phyloP scores from a whole-genome alignment of 768 basidiomycete genomes.

The Chiua virens region DNA sequence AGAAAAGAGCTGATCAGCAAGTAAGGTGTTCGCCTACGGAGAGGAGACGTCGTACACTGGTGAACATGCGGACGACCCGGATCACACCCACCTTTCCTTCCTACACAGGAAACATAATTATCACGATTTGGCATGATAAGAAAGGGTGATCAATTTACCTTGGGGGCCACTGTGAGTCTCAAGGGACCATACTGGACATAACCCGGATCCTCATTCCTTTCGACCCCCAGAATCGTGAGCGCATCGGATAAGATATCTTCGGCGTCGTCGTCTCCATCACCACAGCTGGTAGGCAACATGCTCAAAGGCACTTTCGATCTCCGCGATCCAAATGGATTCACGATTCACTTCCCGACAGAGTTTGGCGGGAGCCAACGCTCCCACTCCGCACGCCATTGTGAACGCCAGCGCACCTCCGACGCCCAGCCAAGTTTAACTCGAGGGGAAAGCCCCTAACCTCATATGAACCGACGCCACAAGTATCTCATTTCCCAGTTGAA shows the following conservation, averaged over 20 bases:
- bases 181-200: conserved; percentile 55
- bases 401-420: no score
- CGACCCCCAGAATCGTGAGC: conserved; percentile 50
- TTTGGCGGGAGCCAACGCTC: no score
- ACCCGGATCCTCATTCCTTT: conserved; percentile 42
- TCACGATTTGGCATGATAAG: conserved; percentile 1
- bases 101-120: conserved; percentile 28
- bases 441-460: no score
- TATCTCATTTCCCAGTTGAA: conserved; percentile 11
- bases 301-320: conserved; percentile 14
- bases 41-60: not conserved
- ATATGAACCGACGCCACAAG: conserved; percentile 1
- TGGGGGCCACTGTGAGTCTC: conserved; percentile 53
- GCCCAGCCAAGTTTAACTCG: no score
- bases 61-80: not conserved
- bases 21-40: conserved; percentile 61
- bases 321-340: conserved; percentile 15
- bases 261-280: conserved; percentile 12
- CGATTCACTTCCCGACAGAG: conserved; percentile 1
- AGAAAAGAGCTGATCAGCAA: conserved; percentile 75
- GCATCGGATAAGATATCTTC: conserved; percentile 58
- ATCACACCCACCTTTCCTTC: conserved; percentile 55
- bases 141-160: conserved; percentile 38
- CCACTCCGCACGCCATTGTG: no score
- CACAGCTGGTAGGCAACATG: no score